Percentiles rank a stretch among this genome's conserved stretches.
These are phyloP conservation scores for Lasiodiplodia sp. DNA, from an alignment of 2,329 filamentous ascomycete genomes.

Conservation along the genomic window DNA sequence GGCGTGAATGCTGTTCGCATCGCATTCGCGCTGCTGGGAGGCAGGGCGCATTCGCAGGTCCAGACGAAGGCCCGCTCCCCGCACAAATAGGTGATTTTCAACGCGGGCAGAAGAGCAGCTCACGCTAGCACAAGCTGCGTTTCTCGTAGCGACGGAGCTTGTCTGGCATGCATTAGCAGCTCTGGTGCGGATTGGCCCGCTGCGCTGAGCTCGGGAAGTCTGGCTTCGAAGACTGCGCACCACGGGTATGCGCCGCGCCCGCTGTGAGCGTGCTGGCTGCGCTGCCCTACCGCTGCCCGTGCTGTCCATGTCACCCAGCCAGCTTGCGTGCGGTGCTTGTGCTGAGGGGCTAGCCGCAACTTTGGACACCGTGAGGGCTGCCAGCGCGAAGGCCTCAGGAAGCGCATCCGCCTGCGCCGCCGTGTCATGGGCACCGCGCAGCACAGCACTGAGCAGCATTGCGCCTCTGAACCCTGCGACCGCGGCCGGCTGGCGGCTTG, in stretches of 20 bases:
- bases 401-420: conserved; percentile 17
- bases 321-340: conserved; percentile 19
- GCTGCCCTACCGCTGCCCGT: conserved; percentile 25
- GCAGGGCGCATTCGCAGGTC: neutral
- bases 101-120: conserved; percentile 18
- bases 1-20: conserved; percentile 7
- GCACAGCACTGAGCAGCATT: conserved; percentile 25
- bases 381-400: conserved; percentile 20
- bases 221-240: conserved; percentile 29
- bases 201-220: conserved; percentile 31
- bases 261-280: conserved; percentile 25
- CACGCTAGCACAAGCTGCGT: conserved; percentile 28
- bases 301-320: conserved; percentile 19
- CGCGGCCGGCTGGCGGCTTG: conserved; percentile 20
- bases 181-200: conserved; percentile 31
- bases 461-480: conserved; percentile 21
- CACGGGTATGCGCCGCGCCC: conserved; percentile 25
- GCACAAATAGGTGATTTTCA: conserved; percentile 5
- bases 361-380: conserved; percentile 28
- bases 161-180: conserved; percentile 31
- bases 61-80: neutral
- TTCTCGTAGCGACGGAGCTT: conserved; percentile 32
- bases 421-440: conserved; percentile 20
- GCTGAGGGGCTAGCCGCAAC: conserved; percentile 24
- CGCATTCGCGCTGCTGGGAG: conserved; percentile 1